Base-by-base conservation (phyloP, 2,329 filamentous ascomycete genomes). In the Didymella exigua region DNA sequence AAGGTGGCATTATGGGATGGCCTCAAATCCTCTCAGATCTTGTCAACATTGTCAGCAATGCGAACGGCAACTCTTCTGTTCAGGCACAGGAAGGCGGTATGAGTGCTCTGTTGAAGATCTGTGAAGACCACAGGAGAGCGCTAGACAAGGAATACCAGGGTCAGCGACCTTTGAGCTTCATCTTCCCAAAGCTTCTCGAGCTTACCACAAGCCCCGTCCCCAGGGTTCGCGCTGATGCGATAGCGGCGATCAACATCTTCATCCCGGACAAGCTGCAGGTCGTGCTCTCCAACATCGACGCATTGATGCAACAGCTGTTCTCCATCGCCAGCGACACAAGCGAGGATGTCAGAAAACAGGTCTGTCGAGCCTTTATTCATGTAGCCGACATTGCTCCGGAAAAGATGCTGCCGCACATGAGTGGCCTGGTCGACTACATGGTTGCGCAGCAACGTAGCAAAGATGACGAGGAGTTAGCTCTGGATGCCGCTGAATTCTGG, bases 401-500 rank as follows among this genome's bases (percentile, higher is more conserved):
- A 72, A 95, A 96, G 78, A 87, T 99, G 51, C 81, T 90, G 53
- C 95, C 95, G 21, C 91, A 98, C 72, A 89, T 98, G 71, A 81
- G 84, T 48, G 93, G 90, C 5, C 82, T 99, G 51, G 92, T 99
- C 26, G 90, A 96, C 70, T 99, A 97, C 72, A 95, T 97, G 74
- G 85, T 98, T 54, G 82, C 86, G 26, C 95, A 99, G 73, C 95
- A 99, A 75, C 86, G 89, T 74, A 89, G 88, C 60, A 77, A 78
- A 21, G 87, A 93, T 23, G 93, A 98, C 62, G 88, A 93, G 50
- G 92, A 98, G 36, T 81, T 99, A 54, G 92, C 93, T 31, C 87
- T 96, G 62, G 95, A 99, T 73, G 95, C 95, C 8, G 92, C 95
- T 5, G 95, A 99, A 75, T 99, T 99, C 72, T 99, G 96, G 92